A percentile compares a stretch with the other conserved stretches of the same genome.
These are phyloP conservation scores for Puccinia horiana DNA, from an alignment of 1,284 basidiomycete species.

Conservation along the genomic window DNA sequence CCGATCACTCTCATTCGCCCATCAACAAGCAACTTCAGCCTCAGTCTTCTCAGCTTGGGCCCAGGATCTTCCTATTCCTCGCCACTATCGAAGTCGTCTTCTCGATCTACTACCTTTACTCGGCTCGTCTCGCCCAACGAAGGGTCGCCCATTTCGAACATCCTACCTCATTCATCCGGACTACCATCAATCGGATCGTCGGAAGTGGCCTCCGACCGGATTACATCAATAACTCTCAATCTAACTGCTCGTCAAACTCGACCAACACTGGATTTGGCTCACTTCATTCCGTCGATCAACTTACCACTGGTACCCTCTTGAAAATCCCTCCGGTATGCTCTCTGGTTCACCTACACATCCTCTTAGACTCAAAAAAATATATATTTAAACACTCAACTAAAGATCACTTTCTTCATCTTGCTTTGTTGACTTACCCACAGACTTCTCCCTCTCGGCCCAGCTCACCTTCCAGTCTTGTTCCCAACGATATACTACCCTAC, in stretches of 20 bases:
- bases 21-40: neutral
- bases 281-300: neutral
- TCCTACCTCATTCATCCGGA: slow-evolving; percentile 17
- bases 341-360: too few relatives aligned
- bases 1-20: neutral
- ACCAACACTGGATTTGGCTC: slow-evolving; percentile 1
- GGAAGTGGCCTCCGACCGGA: slow-evolving; percentile 29
- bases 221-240: neutral
- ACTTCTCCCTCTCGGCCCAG: neutral
- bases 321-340: neutral
- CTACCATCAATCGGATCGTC: slow-evolving; percentile 17
- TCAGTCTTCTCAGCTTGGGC: neutral
- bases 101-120: slow-evolving; percentile 39
- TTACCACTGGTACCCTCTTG: neutral
- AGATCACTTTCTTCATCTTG: neutral
- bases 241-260: neutral
- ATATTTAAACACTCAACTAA: neutral
- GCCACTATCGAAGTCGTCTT: slow-evolving; percentile 39
- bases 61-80: neutral
- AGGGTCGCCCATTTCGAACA: slow-evolving; percentile 21
- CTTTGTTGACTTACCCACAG: neutral
- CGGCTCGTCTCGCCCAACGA: slow-evolving; percentile 10
- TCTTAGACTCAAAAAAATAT: too few relatives aligned
- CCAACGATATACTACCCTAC: slow-evolving; percentile 1
- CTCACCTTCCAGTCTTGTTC: neutral